Conservation (phyloP, 768 basidiomycete species). For the Cyathus striatus region DNA sequence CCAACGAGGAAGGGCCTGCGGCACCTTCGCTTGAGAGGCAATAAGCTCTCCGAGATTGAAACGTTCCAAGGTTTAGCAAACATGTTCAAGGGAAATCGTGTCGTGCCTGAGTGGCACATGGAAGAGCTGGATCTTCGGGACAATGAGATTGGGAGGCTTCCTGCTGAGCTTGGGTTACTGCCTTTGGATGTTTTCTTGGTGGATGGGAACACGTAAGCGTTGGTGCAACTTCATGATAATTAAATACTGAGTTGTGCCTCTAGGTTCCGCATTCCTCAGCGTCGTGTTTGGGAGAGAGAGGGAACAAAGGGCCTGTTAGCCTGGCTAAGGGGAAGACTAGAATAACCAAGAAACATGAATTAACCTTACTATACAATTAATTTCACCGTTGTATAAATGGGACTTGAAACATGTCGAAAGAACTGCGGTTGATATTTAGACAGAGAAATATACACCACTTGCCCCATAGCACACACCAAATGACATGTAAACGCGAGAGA, state of each 20-base stretch:
- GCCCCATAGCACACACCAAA: too few species aligned
- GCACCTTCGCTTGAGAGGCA: conserved; percentile 66
- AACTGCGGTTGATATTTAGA: too few species aligned
- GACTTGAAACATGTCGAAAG: too few species aligned
- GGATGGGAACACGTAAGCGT: conserved; percentile 76
- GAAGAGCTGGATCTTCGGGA: conserved; percentile 83
- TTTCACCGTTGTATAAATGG: too few species aligned
- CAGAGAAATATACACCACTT: too few species aligned
- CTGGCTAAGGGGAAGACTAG: conserved; percentile 75
- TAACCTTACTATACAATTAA: too few species aligned
- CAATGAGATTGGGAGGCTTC: conserved; percentile 70
- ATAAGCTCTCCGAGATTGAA: conserved; percentile 54
- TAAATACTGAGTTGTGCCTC: background rate
- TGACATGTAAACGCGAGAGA: too few species aligned
- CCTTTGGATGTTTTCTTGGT: conserved; percentile 80
- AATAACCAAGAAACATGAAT: too few species aligned
- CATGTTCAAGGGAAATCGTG: conserved; percentile 59
- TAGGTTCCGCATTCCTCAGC: conserved; percentile 78
- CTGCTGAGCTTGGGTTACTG: conserved; percentile 65
- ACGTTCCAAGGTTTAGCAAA: conserved; percentile 60
- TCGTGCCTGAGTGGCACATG: conserved; percentile 64
- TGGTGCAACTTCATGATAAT: conserved; percentile 2
- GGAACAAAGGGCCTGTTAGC: conserved; percentile 77
- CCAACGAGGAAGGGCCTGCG: conserved; percentile 48
- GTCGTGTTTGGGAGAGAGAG: conserved; percentile 83